Conservation (phyloP, 768 basidiomycete species). For the Sarcodon sp. region DNA sequence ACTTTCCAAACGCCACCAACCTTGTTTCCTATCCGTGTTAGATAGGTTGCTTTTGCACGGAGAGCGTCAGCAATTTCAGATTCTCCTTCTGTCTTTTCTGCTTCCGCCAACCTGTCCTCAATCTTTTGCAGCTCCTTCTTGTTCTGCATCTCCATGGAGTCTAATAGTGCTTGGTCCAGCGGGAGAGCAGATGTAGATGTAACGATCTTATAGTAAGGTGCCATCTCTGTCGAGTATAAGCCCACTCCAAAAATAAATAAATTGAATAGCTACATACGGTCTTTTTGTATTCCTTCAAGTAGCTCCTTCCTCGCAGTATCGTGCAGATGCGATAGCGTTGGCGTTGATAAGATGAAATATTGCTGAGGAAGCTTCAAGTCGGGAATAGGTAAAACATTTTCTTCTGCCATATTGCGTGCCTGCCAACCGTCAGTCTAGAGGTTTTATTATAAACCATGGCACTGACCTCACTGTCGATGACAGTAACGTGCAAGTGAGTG, state of each 20-base stretch:
- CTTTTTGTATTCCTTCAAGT: constrained; percentile 62
- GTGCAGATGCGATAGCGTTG: constrained; percentile 49
- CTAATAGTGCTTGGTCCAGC: constrained; percentile 38
- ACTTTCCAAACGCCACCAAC: constrained; percentile 9
- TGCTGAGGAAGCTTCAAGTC: constrained; percentile 76
- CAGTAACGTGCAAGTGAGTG: neutral
- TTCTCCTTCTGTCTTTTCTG: constrained; percentile 85
- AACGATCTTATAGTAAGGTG: constrained; percentile 61
- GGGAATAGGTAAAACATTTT: constrained; percentile 74
- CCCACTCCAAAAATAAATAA: neutral
- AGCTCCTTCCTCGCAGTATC: constrained; percentile 51
- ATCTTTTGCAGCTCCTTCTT: constrained; percentile 57
- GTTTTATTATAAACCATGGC: neutral
- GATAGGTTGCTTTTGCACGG: constrained; percentile 71
- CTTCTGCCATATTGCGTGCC: constrained; percentile 64
- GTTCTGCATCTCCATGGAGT: constrained; percentile 57
- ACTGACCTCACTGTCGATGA: neutral
- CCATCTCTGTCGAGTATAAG: constrained; percentile 53
- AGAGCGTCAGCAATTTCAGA: constrained; percentile 86
- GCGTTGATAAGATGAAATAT: constrained; percentile 59
- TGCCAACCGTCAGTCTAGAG: neutral
- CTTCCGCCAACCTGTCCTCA: constrained; percentile 71
- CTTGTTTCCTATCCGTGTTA: constrained; percentile 84
- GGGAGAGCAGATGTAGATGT: constrained; percentile 36
- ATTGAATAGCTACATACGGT: constrained; percentile 39